Evolutionary conservation across 306 rosid species (phyloP).

Genomic region (Prunus campanulata): DNA sequence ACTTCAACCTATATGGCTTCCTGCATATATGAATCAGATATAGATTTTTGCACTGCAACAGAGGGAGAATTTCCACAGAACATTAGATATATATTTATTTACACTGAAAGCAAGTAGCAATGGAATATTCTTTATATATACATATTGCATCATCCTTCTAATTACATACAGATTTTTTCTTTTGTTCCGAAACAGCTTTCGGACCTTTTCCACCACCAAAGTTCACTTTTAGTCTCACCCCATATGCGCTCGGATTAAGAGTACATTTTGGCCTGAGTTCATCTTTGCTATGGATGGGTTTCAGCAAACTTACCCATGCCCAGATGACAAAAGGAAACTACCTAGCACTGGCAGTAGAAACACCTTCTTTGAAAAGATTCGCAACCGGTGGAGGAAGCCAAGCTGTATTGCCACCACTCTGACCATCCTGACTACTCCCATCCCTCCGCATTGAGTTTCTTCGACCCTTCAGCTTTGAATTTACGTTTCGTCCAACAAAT

Average conservation of each 20-base stretch:
- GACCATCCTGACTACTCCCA: slow-evolving; percentile 25
- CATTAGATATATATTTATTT: neutral
- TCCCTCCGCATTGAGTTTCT: slow-evolving; percentile 10
- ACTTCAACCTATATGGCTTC: neutral
- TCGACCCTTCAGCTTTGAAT: slow-evolving; percentile 23
- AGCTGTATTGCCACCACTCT: slow-evolving; percentile 23
- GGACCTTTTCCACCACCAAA: neutral
- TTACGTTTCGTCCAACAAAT: slow-evolving; percentile 32
- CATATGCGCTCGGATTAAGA: no score
- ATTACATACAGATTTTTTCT: neutral
- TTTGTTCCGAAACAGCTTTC: neutral
- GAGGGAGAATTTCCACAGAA: neutral
- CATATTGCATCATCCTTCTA: neutral
- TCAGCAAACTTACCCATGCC: neutral
- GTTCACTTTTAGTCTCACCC: neutral
- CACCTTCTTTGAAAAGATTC: slow-evolving; percentile 44
- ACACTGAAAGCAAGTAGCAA: neutral
- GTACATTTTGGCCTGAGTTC: neutral
- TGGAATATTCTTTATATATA: neutral
- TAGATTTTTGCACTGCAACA: neutral
- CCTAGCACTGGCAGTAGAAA: slow-evolving; percentile 28
- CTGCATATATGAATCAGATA: neutral
- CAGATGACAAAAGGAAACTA: slow-evolving; percentile 15
- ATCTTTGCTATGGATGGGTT: neutral
- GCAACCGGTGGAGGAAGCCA: slow-evolving; percentile 46